Evolutionary conservation across 345 rosid species (phyloP).

Genomic region (Geranium rotundifolium): DNA sequence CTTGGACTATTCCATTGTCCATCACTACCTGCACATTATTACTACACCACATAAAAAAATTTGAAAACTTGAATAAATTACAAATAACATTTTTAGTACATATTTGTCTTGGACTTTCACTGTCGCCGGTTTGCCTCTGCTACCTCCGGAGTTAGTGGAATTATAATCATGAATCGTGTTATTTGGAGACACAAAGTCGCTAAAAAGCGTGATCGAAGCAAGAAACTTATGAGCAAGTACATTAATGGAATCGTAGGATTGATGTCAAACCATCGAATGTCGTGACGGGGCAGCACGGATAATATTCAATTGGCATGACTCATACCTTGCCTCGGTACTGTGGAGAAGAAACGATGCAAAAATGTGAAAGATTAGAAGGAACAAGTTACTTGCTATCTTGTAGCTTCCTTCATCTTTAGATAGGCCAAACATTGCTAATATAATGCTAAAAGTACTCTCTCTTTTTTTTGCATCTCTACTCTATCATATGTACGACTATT

Average conservation of each 20-base stretch:
- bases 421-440: neutral
- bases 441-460: too few relatives aligned
- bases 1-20: conserved; percentile 67
- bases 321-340: neutral
- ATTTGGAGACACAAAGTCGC: neutral
- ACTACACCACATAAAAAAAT: neutral
- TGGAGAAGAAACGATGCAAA: neutral
- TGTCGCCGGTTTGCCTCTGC: neutral
- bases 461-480: too few relatives aligned
- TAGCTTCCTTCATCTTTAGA: neutral
- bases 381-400: neutral
- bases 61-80: too few relatives aligned
- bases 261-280: too few relatives aligned
- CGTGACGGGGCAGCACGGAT: too few relatives aligned
- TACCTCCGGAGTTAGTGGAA: neutral
- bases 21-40: conserved; percentile 46
- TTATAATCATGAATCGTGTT: neutral
- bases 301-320: too few relatives aligned
- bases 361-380: neutral
- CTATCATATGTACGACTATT: too few relatives aligned
- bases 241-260: too few relatives aligned
- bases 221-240: too few relatives aligned
- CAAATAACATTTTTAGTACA: too few relatives aligned
- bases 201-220: neutral
- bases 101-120: neutral